phyloP scores from a whole-genome alignment of 345 rosid genomes.

The Citrus medica region DNA sequence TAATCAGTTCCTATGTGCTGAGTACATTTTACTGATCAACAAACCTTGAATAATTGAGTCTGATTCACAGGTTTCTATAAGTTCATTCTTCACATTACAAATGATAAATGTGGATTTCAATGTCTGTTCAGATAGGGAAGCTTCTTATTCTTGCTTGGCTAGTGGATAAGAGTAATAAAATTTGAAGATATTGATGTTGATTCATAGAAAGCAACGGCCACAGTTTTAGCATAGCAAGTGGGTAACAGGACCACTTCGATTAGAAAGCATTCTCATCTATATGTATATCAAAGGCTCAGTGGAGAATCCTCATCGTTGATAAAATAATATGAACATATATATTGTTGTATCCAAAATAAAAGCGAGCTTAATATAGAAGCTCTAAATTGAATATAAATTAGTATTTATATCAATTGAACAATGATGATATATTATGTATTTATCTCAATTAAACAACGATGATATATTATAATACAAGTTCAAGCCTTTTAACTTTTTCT shows the following conservation, averaged over 20 bases:
- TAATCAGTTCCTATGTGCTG: not conserved
- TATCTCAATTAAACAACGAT: no score
- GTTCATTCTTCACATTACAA: not conserved
- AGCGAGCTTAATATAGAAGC: not conserved
- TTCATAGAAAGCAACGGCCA: not conserved
- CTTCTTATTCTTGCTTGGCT: not conserved
- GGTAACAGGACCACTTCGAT: no score
- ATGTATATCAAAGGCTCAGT: not conserved
- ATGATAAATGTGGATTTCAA: not conserved
- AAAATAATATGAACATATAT: no score
- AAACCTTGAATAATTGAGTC: not conserved
- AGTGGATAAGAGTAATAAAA: not conserved
- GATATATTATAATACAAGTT: no score
- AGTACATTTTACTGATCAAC: not conserved
- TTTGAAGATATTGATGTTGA: not conserved
- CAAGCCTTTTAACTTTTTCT: not conserved
- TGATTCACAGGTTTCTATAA: not conserved
- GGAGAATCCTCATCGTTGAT: not conserved
- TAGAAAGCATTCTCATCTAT: no score
- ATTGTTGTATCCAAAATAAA: no score
- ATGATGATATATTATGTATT: not conserved
- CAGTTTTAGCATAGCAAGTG: not conserved
- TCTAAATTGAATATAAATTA: not conserved
- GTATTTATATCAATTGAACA: not conserved
- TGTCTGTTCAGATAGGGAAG: not conserved